Conservation (phyloP, 495 filamentous ascomycete species). For the Daldinia bambusicola region DNA sequence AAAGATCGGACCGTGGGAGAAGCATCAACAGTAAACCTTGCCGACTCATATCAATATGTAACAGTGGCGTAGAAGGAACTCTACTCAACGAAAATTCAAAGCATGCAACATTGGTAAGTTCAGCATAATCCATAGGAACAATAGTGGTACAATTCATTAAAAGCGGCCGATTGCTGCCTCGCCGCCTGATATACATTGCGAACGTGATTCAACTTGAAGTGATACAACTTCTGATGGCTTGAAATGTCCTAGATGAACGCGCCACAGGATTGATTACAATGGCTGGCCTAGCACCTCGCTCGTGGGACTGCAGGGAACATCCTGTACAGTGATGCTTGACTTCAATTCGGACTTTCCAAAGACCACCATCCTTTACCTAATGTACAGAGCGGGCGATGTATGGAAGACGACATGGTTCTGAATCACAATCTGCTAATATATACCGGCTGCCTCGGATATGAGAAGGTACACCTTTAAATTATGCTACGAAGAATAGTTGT, state of each 20-base stretch:
- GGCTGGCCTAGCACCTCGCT: background rate
- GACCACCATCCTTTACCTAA: background rate
- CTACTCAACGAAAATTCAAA: slow-evolving; percentile 13
- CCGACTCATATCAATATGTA: slow-evolving; percentile 30
- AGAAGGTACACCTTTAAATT: too few relatives aligned
- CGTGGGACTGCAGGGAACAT: background rate
- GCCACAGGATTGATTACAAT: background rate
- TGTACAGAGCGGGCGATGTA: background rate
- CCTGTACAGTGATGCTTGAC: background rate
- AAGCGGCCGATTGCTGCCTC: slow-evolving; percentile 9
- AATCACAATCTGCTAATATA: background rate
- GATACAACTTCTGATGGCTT: slow-evolving; percentile 21
- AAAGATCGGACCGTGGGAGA: slow-evolving; percentile 13
- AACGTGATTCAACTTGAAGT: slow-evolving; percentile 17
- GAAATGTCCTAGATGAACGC: slow-evolving; percentile 4
- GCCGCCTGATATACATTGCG: slow-evolving; percentile 9
- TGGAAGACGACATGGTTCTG: background rate
- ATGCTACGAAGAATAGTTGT: background rate
- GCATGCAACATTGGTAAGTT: background rate
- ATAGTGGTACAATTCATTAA: slow-evolving; percentile 9
- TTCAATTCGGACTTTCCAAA: background rate
- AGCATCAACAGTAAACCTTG: slow-evolving; percentile 16
- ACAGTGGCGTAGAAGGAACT: slow-evolving; percentile 23
- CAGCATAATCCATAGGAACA: slow-evolving; percentile 7
- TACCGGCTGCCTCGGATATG: background rate